Conservation (phyloP, 257 asterid genomes). For the Solanum peruvianum region DNA sequence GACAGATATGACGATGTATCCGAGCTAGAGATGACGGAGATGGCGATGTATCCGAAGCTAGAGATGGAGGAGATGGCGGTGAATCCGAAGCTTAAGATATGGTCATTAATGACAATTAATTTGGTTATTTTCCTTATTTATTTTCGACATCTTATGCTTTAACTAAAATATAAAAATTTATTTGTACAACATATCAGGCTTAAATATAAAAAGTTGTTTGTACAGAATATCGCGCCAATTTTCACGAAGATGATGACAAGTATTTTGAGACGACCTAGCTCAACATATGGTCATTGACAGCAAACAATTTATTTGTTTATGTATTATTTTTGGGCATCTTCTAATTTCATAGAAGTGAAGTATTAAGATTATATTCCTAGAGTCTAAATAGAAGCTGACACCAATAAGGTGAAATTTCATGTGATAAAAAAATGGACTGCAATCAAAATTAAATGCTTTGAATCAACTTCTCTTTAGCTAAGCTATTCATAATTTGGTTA, state of each 20-base stretch:
- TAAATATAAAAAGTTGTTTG: too few relatives aligned
- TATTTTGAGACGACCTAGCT: background rate
- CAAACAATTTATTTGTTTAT: background rate
- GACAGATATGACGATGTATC: too few relatives aligned
- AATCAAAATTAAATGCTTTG: background rate
- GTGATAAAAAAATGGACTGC: background rate
- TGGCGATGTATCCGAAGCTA: background rate
- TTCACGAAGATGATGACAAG: background rate
- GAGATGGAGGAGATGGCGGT: background rate
- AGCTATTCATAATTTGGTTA: background rate
- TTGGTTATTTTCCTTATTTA: background rate
- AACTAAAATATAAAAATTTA: too few relatives aligned
- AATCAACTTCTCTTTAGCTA: background rate
- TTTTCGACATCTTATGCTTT: too few relatives aligned
- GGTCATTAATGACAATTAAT: background rate
- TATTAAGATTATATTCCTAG: background rate
- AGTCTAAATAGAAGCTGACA: background rate
- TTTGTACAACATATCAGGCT: background rate
- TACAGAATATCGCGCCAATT: background rate
- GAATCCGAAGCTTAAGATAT: background rate
- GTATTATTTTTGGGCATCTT: background rate
- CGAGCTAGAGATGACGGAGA: too few relatives aligned
- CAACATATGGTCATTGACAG: background rate
- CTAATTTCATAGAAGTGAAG: background rate
- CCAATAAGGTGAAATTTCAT: background rate